Conservation (phyloP, 1,284 basidiomycete genomes). For the Cryptococcus hybrid region DNA sequence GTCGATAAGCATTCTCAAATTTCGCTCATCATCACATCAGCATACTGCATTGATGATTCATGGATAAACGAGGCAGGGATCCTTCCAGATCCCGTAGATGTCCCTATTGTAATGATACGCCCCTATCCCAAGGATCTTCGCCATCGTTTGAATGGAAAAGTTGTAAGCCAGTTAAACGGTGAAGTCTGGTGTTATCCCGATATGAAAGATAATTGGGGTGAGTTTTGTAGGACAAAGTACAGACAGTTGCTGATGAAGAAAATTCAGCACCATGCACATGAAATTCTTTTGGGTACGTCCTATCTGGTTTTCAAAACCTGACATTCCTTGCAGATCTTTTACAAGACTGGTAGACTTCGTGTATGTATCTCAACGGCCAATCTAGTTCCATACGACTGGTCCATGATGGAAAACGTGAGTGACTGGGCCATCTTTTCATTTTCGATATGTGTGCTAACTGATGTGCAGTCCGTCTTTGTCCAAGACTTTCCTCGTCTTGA, state of each 20-base stretch:
- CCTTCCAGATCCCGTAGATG: slow-evolving; percentile 27
- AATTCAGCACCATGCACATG: slow-evolving; percentile 35
- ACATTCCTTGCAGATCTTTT: slow-evolving; percentile 38
- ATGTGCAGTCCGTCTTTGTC: slow-evolving; percentile 45
- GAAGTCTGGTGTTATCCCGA: slow-evolving; percentile 36
- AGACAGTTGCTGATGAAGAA: not conserved
- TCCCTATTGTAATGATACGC: slow-evolving; percentile 34
- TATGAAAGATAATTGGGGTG: slow-evolving; percentile 34
- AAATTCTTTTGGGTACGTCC: slow-evolving; percentile 44
- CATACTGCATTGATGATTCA: slow-evolving; percentile 36
- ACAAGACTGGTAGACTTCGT: slow-evolving; percentile 47
- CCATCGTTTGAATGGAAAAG: slow-evolving; percentile 28
- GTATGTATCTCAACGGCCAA: slow-evolving; percentile 47
- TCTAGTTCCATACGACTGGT: slow-evolving; percentile 47
- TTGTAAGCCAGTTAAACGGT: slow-evolving; percentile 26
- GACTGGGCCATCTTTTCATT: not conserved
- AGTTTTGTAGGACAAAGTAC: slow-evolving; percentile 5
- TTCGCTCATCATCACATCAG: slow-evolving; percentile 34
- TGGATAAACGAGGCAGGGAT: slow-evolving; percentile 29
- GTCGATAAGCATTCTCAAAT: slow-evolving; percentile 34
- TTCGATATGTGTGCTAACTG: not conserved
- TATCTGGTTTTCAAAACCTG: not conserved
- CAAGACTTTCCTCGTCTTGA: slow-evolving; percentile 44
- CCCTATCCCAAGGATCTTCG: slow-evolving; percentile 28
- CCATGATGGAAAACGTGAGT: slow-evolving; percentile 47